Evolutionary conservation across 306 rosid genomes (phyloP).

Genomic region (Dryas alaskensis): DNA sequence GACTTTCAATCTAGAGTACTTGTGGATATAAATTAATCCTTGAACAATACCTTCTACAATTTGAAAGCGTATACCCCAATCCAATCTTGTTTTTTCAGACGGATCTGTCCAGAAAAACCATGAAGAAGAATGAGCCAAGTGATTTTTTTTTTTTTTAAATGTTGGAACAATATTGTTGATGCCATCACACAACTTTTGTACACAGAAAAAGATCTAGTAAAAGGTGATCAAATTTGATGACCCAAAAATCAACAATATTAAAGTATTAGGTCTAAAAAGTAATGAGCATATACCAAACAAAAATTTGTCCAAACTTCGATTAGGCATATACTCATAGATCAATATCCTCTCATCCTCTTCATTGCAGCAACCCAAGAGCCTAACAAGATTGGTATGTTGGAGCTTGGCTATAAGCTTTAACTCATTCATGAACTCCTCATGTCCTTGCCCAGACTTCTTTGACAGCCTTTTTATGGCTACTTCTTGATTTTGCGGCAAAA

Average conservation of each 20-base stretch:
- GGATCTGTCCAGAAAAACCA: not conserved
- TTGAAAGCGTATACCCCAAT: conserved; percentile 37
- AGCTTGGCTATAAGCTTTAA: conserved; percentile 42
- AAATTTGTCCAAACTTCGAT: conserved; percentile 43
- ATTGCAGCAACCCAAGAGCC: conserved; percentile 47
- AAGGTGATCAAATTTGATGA: too few species aligned
- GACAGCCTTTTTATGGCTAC: conserved; percentile 52
- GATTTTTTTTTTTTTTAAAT: too few species aligned
- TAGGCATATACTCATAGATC: conserved; percentile 51
- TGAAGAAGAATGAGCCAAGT: not conserved
- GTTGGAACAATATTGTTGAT: too few species aligned
- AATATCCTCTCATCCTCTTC: conserved; percentile 40
- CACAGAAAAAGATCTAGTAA: too few species aligned
- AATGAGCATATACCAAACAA: conserved; percentile 35
- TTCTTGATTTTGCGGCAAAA: conserved; percentile 27
- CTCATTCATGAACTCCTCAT: conserved; percentile 49
- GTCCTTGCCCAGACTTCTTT: conserved; percentile 41
- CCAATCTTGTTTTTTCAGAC: not conserved
- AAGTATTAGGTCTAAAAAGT: too few species aligned
- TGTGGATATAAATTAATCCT: conserved; percentile 21
- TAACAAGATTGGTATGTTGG: conserved; percentile 48
- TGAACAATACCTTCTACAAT: conserved; percentile 25
- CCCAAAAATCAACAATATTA: too few species aligned
- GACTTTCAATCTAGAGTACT: conserved; percentile 20
- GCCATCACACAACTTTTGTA: too few species aligned